Evolutionary conservation across 2,329 filamentous ascomycete species (phyloP).

Genomic region (Bipolaris victoriae): DNA sequence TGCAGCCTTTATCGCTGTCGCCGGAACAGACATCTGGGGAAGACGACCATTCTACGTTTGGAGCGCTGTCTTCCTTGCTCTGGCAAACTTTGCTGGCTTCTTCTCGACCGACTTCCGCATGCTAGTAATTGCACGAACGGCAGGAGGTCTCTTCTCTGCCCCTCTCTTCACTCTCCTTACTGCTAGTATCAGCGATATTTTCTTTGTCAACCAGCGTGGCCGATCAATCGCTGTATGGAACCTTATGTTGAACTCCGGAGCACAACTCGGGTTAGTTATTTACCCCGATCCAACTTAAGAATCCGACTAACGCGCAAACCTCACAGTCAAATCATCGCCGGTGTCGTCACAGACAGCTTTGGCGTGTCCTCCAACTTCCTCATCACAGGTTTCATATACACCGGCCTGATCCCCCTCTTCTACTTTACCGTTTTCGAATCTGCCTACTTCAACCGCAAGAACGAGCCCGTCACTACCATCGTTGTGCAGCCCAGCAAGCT

Average conservation of each 20-base stretch:
- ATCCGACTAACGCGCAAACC: not conserved
- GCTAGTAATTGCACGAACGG: constrained; percentile 16
- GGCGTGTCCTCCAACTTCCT: constrained; percentile 18
- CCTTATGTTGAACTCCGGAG: constrained; percentile 18
- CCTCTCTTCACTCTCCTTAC: constrained; percentile 20
- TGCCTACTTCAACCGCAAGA: constrained; percentile 16
- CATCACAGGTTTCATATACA: constrained; percentile 17
- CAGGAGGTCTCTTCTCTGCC: constrained; percentile 18
- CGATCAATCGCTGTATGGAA: constrained; percentile 22
- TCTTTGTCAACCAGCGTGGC: constrained; percentile 22
- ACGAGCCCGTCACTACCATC: constrained; percentile 5
- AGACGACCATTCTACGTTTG: constrained; percentile 17
- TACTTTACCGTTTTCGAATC: constrained; percentile 22
- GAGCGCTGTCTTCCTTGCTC: constrained; percentile 17
- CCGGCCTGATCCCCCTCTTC: constrained; percentile 11
- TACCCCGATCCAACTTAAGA: too few relatives aligned
- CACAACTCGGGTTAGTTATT: constrained; percentile 17
- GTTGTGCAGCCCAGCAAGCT: constrained; percentile 11
- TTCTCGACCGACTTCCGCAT: constrained; percentile 17
- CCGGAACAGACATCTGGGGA: constrained; percentile 20
- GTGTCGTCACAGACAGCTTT: constrained; percentile 18
- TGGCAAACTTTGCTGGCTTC: constrained; percentile 14
- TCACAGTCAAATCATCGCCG: constrained; percentile 7
- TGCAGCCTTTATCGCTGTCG: constrained; percentile 18
- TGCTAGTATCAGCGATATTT: constrained; percentile 21